A percentile compares a stretch with the other conserved stretches of the same genome.
Conservation (phyloP, 768 basidiomycete species). For the Hericium rajendrae region DNA sequence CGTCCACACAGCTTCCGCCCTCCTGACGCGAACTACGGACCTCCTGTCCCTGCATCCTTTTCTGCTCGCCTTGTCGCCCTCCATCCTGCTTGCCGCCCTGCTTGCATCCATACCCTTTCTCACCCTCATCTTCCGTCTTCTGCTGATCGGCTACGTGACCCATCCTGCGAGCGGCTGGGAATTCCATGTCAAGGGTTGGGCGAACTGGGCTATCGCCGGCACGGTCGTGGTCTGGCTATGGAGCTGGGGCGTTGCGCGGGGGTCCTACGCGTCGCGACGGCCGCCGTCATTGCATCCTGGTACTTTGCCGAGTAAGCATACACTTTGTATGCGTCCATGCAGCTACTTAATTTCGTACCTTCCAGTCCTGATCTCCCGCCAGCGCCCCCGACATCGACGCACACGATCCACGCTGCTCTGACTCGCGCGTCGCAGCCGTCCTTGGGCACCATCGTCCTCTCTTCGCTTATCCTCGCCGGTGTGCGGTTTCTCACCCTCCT, state of each 20-base stretch:
- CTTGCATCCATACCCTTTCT: conserved; percentile 71
- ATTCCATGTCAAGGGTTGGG: conserved; percentile 55
- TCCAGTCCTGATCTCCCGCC: conserved; percentile 22
- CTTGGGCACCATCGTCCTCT: conserved; percentile 68
- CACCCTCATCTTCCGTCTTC: conserved; percentile 66
- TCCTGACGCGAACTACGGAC: conserved; percentile 51
- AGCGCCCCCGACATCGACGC: conserved; percentile 47
- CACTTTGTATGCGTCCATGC: neutral
- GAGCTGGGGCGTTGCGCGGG: conserved; percentile 73
- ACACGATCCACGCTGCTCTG: conserved; percentile 68
- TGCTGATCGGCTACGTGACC: conserved; percentile 58
- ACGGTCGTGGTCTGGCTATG: conserved; percentile 52
- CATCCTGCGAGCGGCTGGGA: conserved; percentile 30
- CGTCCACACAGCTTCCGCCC: conserved; percentile 54
- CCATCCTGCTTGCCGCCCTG: conserved; percentile 56
- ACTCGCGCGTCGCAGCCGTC: conserved; percentile 75
- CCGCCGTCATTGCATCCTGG: conserved; percentile 86
- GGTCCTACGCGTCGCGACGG: conserved; percentile 67
- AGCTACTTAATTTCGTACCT: neutral
- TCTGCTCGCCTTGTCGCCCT: conserved; percentile 64
- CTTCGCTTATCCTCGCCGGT: conserved; percentile 65
- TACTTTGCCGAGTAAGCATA: conserved; percentile 61
- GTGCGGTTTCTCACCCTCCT: conserved; percentile 50
- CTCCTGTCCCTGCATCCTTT: conserved; percentile 67
- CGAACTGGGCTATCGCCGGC: conserved; percentile 61